Evolutionary conservation across 139 green algal species (phyloP).

Genomic region (Pleodorina starrii): DNA sequence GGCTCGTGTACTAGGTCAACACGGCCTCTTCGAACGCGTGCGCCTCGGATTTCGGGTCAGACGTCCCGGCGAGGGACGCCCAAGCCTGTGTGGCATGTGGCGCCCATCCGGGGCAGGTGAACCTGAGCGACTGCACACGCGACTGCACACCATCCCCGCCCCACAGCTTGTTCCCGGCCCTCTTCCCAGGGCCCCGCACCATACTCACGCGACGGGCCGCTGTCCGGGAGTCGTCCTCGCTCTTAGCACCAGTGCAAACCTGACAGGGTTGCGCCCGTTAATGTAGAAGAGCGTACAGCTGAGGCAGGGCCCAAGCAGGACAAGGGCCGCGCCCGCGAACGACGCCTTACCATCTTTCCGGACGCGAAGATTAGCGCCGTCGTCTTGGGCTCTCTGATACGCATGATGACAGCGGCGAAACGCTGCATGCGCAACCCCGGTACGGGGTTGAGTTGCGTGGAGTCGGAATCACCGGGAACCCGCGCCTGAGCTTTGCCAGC

Average conservation of each 20-base stretch:
- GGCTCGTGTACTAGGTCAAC: too few species aligned
- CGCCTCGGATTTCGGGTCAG: too few species aligned
- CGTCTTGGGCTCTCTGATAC: conserved; percentile 98
- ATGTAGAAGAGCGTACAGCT: too few species aligned
- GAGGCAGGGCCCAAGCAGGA: too few species aligned
- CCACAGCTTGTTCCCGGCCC: too few species aligned
- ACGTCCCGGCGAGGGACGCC: too few species aligned
- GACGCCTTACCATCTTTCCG: conserved; percentile 97
- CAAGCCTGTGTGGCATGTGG: too few species aligned
- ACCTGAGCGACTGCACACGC: too few species aligned
- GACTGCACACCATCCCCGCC: too few species aligned
- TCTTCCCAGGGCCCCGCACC: not conserved
- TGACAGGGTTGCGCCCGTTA: conserved; percentile 22
- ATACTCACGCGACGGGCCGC: conserved; percentile 45
- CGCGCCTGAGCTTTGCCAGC: too few species aligned
- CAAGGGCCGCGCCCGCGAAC: not conserved
- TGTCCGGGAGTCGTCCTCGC: conserved; percentile 76
- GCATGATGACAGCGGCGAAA: conserved; percentile 99
- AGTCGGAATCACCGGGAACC: not conserved
- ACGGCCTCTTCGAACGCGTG: too few species aligned
- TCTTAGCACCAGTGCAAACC: conserved; percentile 93
- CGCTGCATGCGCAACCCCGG: conserved; percentile 71
- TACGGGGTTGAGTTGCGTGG: not conserved
- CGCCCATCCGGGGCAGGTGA: too few species aligned
- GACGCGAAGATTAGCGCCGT: conserved; percentile 98